Evolutionary conservation across 192 early-diverging fungal species (phyloP), one percentile per base, ranked within the genome.

Genomic region (Podochytrium sp.): DNA sequence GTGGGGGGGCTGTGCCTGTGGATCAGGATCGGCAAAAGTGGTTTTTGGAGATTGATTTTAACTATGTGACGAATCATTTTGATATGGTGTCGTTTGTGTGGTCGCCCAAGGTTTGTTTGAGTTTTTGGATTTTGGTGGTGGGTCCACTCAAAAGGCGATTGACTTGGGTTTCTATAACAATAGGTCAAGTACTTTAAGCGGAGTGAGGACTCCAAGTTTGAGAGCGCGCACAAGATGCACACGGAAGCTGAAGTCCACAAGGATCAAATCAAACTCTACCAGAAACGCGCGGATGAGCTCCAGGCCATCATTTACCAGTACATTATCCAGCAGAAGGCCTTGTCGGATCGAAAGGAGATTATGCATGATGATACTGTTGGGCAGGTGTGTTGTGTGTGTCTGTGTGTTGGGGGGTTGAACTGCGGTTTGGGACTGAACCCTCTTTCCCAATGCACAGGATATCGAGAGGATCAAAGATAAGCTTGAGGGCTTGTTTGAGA

Each of bases 31-130:
- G 74, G 32, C 32, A 64, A 27, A 65, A 68, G 25, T 90, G 88
- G 88, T 52, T 86, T 18, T 78, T 88, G 72, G 63, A 79, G 14
- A 81, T 86, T 56, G 87, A 90, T 72, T 85, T 76, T 72, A 74
- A 84, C 18, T 87, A 85, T 40, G 56, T 89, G 30, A 61, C 79
- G 34, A 63, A 64, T 1, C 37, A 40, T 2, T 59, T 85, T 3
- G 55, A 59, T 25, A 82, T 90, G 27, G 72, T 88, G 2, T 86
- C 90, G 0, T 86, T 91, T 60, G 79, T 86, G 27, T 90, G 83
- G 77, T 72, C 85, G 10, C 90, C 90, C 1, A 82, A 80, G 51
- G 77, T 91, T 30, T 77, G 79, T 49, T 90, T 86, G 66, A 79
- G 76, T 76, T 69, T 0, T 25, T 23, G n/a, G n/a, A 57, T 23